A percentile compares a stretch with the other conserved stretches of the same genome.
These are phyloP conservation scores for Botrytis porri DNA, from an alignment of 2,329 filamentous ascomycete species.

Conservation along the genomic window DNA sequence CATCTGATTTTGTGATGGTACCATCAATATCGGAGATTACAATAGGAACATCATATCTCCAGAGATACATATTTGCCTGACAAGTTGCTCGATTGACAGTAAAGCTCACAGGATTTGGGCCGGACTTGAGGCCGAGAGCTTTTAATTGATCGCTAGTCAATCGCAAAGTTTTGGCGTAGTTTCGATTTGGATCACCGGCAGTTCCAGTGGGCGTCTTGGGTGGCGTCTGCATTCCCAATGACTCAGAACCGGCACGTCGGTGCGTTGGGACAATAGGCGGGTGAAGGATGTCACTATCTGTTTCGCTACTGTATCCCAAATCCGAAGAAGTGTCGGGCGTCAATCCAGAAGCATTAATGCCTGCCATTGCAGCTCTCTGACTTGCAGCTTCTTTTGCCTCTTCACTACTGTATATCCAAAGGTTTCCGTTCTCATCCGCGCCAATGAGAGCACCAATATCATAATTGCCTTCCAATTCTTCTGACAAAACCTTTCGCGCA, in stretches of 20 bases:
- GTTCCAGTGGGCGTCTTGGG: conserved; percentile 66
- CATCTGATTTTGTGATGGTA: conserved; percentile 97
- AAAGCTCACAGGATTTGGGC: conserved; percentile 93
- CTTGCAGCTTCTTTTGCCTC: conserved; percentile 89
- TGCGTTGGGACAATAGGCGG: conserved; percentile 50
- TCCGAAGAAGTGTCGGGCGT: conserved; percentile 74
- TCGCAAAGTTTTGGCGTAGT: conserved; percentile 94
- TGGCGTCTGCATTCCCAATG: conserved; percentile 55
- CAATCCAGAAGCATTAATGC: conserved; percentile 39
- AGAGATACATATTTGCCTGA: conserved; percentile 88
- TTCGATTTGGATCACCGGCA: conserved; percentile 68
- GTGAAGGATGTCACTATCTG: conserved; percentile 56
- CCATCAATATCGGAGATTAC: conserved; percentile 99
- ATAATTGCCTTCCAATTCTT: conserved; percentile 91
- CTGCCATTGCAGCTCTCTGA: conserved; percentile 54
- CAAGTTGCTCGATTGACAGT: conserved; percentile 95
- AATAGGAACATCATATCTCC: conserved; percentile 86
- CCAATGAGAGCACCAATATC: conserved; percentile 95
- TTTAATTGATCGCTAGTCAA: conserved; percentile 95
- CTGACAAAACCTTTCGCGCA: conserved; percentile 84
- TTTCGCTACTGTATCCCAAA: conserved; percentile 92
- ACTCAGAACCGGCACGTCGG: conserved; percentile 57
- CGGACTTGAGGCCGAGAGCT: conserved; percentile 73
- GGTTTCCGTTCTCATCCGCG: conserved; percentile 89
- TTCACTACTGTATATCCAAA: conserved; percentile 99